Conservation (phyloP, 179 eudicot species). For the Actinidia chinensis region DNA sequence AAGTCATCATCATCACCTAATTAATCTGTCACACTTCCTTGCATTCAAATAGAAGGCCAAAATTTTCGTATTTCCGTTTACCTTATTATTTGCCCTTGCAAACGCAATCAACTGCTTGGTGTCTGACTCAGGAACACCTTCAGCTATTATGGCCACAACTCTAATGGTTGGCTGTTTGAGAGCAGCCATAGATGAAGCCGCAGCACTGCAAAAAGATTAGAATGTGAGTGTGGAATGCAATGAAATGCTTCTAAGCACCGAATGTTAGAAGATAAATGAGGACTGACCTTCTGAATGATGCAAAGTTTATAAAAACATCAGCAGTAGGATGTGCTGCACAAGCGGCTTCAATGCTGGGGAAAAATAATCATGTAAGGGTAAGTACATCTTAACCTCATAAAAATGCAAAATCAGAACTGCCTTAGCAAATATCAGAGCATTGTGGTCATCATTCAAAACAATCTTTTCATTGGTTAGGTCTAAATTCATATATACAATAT, state of each 20-base stretch:
- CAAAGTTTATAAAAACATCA: conserved; percentile 97
- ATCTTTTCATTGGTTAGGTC: too few relatives aligned
- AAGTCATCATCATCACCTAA: not conserved
- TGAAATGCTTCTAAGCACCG: not conserved
- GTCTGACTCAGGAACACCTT: conserved; percentile 98
- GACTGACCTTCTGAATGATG: conserved; percentile 84
- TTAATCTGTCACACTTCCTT: not conserved
- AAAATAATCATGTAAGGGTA: conserved; percentile 1
- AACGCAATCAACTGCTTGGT: conserved; percentile 89
- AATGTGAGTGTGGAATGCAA: conserved; percentile 6
- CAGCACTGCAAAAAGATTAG: conserved; percentile 65
- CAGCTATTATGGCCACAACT: conserved; percentile 96
- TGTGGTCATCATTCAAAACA: too few relatives aligned
- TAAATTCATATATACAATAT: too few relatives aligned
- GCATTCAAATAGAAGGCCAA: not conserved
- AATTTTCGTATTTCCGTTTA: conserved; percentile 23
- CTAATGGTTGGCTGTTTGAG: conserved; percentile 95
- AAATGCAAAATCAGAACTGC: not conserved
- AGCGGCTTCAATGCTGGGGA: conserved; percentile 81
- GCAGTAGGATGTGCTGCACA: conserved; percentile 97
- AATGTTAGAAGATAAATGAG: not conserved
- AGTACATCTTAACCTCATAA: conserved; percentile 11
- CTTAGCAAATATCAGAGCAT: conserved; percentile 10
- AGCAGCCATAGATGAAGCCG: conserved; percentile 93
- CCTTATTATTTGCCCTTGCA: conserved; percentile 97